These are phyloP conservation scores for Eutrema japonicum DNA, from an alignment of 345 rosid species.

Conservation along the genomic window DNA sequence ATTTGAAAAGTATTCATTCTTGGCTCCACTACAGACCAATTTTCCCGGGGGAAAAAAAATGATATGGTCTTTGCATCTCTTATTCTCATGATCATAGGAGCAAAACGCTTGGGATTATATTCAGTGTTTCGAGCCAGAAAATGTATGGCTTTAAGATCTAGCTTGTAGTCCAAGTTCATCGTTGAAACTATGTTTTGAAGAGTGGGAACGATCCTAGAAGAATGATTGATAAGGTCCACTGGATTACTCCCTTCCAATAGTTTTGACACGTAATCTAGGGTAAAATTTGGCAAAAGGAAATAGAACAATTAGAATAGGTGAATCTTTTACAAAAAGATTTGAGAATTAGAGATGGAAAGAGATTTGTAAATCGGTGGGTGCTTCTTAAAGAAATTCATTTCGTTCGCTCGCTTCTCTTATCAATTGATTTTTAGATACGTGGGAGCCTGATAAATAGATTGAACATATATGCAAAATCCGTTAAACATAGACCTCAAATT, in stretches of 20 bases:
- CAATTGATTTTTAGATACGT: neutral
- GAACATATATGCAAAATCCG: too few relatives aligned
- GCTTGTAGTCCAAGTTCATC: slow-evolving; percentile 74
- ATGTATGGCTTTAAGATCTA: slow-evolving; percentile 78
- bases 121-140: slow-evolving; percentile 78
- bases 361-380: slow-evolving; percentile 36
- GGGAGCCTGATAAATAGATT: too few relatives aligned
- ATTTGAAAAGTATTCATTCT: too few relatives aligned
- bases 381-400: slow-evolving; percentile 23
- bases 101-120: slow-evolving; percentile 84
- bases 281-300: neutral
- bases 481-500: too few relatives aligned
- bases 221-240: slow-evolving; percentile 87
- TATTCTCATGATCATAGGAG: slow-evolving; percentile 74
- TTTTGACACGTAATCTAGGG: slow-evolving; percentile 31
- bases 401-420: slow-evolving; percentile 28
- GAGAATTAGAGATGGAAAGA: slow-evolving; percentile 31
- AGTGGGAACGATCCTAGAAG: slow-evolving; percentile 94
- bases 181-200: slow-evolving; percentile 87
- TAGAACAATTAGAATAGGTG: neutral
- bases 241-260: slow-evolving; percentile 87
- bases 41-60: slow-evolving; percentile 41
- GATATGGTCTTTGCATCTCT: slow-evolving; percentile 78
- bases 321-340: slow-evolving; percentile 22
- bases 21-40: too few relatives aligned